Base-by-base conservation (phyloP, 1,284 basidiomycete species). In the Stereum hirsutum region DNA sequence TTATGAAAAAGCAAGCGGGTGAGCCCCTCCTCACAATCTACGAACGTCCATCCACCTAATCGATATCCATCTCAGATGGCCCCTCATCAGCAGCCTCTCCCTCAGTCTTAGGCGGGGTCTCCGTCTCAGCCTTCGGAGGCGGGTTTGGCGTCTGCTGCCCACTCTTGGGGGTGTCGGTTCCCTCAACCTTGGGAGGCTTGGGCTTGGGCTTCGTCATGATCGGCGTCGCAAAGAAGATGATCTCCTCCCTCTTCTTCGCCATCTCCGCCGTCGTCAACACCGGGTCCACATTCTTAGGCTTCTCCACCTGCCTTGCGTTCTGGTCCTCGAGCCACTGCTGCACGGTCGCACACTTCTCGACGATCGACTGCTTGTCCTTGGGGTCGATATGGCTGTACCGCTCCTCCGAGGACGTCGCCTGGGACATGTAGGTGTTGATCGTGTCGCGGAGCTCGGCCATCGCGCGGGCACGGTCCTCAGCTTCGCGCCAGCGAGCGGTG, bases 261-360 rank as follows among this genome's bases (percentile, higher is more conserved):
- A 95, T 84, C 61, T 96, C 90, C 44, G 69, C 78, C 42, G 71
- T 76, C 46, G 75, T 89, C 62, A 95, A 65, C 50, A 90, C 76
- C 21, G 90, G 83, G 61, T 94, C 83, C 49, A 82, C 78, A 58
- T 89, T 85, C 79, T 94, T 93, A 59, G 83, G 68, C 49, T 79
- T 73, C 72, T 96, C 93, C 20, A 74, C 70, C 72, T 96, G 93
- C 54, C 84, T 73, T 47, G 79, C 81, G 48, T 81, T 78, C 72
- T 86, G 78, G 70, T 96, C 90, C 56, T 94, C 88, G 49, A 97
- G 75, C 93, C 93, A 96, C 65, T 94, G 87, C 66, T 90, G 86
- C 36, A 85, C 69, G 23, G 80, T 90, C 40, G 89, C 84, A 36
- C 75, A 75, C 60, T 78, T 84, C 69, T 91, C 88, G 48, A 92